Conservation (phyloP, 306 rosid species). For the Cucurbita pepo region DNA sequence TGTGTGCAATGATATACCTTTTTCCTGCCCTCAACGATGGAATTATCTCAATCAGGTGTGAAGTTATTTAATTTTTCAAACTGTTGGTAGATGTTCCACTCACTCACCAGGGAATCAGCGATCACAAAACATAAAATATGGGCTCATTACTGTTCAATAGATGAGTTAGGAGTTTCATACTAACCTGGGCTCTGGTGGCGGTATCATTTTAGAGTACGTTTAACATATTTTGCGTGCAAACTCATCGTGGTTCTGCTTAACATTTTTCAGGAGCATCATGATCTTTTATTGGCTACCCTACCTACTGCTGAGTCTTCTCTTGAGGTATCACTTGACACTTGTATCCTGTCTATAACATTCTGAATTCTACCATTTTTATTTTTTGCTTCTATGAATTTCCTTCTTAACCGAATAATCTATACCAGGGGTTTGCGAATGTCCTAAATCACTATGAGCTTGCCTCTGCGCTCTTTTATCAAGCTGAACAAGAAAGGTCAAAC, state of each 20-base stretch:
- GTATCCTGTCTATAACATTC: slow-evolving; percentile 4
- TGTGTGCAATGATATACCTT: neutral
- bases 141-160: neutral
- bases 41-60: neutral
- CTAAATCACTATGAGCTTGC: slow-evolving; percentile 56
- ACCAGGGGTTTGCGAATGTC: slow-evolving; percentile 66
- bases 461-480: slow-evolving; percentile 52
- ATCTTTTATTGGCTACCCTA: slow-evolving; percentile 67
- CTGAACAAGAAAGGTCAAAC: slow-evolving; percentile 77
- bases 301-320: slow-evolving; percentile 85
- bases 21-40: neutral
- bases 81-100: neutral
- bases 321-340: slow-evolving; percentile 36
- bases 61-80: neutral
- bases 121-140: neutral
- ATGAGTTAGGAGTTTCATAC: neutral
- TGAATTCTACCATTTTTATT: neutral
- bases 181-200: neutral
- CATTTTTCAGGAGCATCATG: slow-evolving; percentile 77
- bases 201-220: neutral
- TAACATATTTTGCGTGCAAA: neutral
- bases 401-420: slow-evolving; percentile 21
- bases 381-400: neutral
- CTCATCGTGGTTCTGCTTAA: neutral
- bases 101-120: neutral